These are phyloP conservation scores for Avicennia marina DNA, from an alignment of 257 asterid species.

Conservation along the genomic window DNA sequence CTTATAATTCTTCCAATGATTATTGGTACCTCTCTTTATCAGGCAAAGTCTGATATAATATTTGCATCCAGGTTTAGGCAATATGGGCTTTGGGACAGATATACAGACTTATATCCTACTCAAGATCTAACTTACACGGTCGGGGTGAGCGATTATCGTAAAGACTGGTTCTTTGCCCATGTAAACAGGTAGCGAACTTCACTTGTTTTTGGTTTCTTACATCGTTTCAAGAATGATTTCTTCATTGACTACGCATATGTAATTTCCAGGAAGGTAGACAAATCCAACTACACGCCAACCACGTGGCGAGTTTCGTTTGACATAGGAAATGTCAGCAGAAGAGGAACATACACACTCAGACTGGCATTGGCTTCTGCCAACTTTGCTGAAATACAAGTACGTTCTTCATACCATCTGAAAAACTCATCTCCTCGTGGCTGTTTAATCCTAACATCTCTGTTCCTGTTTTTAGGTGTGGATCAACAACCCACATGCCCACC, in stretches of 20 bases:
- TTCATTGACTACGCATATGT: neutral
- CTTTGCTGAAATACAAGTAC: conserved; percentile 46
- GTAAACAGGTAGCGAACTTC: conserved; percentile 35
- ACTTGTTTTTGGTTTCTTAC: neutral
- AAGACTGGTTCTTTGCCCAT: conserved; percentile 64
- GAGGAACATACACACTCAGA: conserved; percentile 42
- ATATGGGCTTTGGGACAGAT: conserved; percentile 4
- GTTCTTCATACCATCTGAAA: neutral
- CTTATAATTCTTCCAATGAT: neutral
- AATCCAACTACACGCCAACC: conserved; percentile 28
- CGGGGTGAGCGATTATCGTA: conserved; percentile 35
- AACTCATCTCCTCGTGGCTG: neutral
- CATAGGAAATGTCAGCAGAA: conserved; percentile 19
- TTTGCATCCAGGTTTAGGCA: conserved; percentile 42
- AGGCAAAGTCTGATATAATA: too few species aligned
- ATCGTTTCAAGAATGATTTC: neutral
- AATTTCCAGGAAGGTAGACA: conserved; percentile 30
- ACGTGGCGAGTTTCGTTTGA: conserved; percentile 61
- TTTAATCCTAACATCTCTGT: too few species aligned
- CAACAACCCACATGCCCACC: conserved; percentile 21
- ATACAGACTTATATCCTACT: conserved; percentile 18
- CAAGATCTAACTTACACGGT: conserved; percentile 40
- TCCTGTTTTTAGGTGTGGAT: conserved; percentile 48
- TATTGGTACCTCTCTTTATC: too few species aligned
- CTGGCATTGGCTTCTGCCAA: conserved; percentile 76